Evolutionary conservation across 129 eudicot species (phyloP), one percentile per base, ranked within the genome.

Genomic region (Centrapalus pauciflorus): DNA sequence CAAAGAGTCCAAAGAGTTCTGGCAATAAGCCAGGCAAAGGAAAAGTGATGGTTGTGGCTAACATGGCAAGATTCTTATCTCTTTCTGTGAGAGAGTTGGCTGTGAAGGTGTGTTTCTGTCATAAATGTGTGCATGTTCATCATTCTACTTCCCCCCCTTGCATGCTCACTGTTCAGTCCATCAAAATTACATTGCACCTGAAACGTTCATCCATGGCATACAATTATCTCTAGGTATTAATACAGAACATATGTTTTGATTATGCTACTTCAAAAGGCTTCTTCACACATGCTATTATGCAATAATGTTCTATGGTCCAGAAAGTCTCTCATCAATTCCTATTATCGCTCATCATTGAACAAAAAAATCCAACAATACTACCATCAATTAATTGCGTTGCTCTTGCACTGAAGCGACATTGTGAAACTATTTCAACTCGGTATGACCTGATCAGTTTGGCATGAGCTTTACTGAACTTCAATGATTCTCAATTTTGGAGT

Each of bases 41-140:
- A 54, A 82, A 82, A 77, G 78, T 90, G 93, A 85, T 83, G 90
- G 86, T 80, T 61, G 77, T 79, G 73, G 97, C 85, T 28, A 91
- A 83, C 67, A 74, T 91, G 69, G 96, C 94, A 27, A 85, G 90
- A 70, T 91, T 78, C 71, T 73, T 91, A 51, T 91, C 97, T 12
- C 74, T 91, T 49, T 83, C 88, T 28, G 54, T 87, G 23, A 77
- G 86, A 55, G 90, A 81, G 35, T 77, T 91, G 78, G 77, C 58
- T 58, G 64, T 91, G 23, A 91, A 81, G 96, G 97, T 91, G 72
- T 76, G 66, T 35, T 32, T 21, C 25, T 58, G 14, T 56, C 11
- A n/a, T 41, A 11, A 23, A 24, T 10, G 16, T 20, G 3, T 24
- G 3, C 56, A 30, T 32, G 38, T 14, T 55, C 20, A 16, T 40